Evolutionary conservation across 2,329 filamentous ascomycete genomes (phyloP), one percentile per base, ranked within the genome.

Genomic region (Periconia sp.): DNA sequence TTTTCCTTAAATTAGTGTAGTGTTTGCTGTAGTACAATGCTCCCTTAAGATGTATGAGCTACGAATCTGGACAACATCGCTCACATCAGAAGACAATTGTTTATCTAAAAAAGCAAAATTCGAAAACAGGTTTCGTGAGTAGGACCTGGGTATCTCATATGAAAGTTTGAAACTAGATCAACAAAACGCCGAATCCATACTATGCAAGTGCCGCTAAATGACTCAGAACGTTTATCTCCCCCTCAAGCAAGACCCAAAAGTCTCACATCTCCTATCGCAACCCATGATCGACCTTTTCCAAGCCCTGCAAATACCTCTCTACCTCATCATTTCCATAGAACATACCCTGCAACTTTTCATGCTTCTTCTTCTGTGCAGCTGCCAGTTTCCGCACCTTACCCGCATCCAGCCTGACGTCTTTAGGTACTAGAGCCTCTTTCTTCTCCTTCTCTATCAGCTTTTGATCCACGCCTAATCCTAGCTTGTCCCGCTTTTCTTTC

Each of bases 261-360:
- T 21, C 13, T 39, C 26, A 48, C 36, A 40, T 43, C n/a, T n/a
- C n/a, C n/a, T n/a, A n/a, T n/a, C n/a, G n/a, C 30, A 48, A 25
- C 17, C 44, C 44, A 32, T 48, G 45, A 25, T 48, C 40, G 10
- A 48, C 36, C 24, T 17, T 15, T 18, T 34, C 51, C 11, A 61
- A 19, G 9, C 63, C 54, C 0, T 84, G 81, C 13, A 95, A 70
- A 64, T 95, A 94, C 61, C 78, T 83, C 58, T 91, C 83, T 40
- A 95, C 74, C 53, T 92, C 87, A n/a, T 87, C 80, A 53, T 82
- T 85, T 15, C 82, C 79, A 69, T 88, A 92, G 50, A 96, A 87
- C 71, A 88, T 78, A 55, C 83, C 77, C 52, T 84, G 79, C 46
- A 96, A 66, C 58, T 73, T 83, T 46, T 88, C 81, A 13, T 79